Evolutionary conservation across 192 early-diverging fungal species (phyloP), one percentile per base, ranked within the genome.

Genomic region (Podila horticola): DNA sequence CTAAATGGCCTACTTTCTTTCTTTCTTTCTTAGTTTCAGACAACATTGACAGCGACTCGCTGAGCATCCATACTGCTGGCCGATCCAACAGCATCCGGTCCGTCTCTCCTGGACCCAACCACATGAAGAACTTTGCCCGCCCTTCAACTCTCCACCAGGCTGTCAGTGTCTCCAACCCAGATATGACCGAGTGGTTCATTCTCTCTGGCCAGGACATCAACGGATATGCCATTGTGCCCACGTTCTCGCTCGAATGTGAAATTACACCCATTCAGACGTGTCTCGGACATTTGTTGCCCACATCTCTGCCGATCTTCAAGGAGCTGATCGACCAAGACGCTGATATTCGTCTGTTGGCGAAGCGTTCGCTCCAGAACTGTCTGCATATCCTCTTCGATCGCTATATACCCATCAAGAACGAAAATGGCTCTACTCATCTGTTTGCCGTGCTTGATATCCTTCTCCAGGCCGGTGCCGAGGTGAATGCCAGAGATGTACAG

Each of bases 181-280:
- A 81, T 33, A 81, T 81, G 77, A 81, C 77, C 15, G 77, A 81
- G 48, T 81, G 77, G 77, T 81, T 71, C 41, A 72, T 81, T 38
- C 77, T 81, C 38, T 81, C 77, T 28, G 77, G 77, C 3, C 77
- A 81, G n/a, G 77, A 81, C 24, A 63, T 81, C 38, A 66, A 81
- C 20, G 77, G 71, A 3, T 81, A 81, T 36, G 77, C 77, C 22
- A 73, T 81, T 45, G 77, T 81, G 12, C 71, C 77, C 7, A 81
- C 77, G 13, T 81, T 73, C 65, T 81, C 77, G 15, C 62, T 73
- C 29, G 77, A 81, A 19, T 81, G 77, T 28, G 77, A 81, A 52
- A 73, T 81, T 29, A 81, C 77, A 17, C 77, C 77, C 7, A 30
- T 81, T 48, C 71, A 67, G 19, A 73, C 77, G 0, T 81, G 77